A percentile compares a stretch with the other conserved stretches of the same genome.
phyloP scores from a whole-genome alignment of 2,329 filamentous ascomycete species.

The Talaromyces marneffei region DNA sequence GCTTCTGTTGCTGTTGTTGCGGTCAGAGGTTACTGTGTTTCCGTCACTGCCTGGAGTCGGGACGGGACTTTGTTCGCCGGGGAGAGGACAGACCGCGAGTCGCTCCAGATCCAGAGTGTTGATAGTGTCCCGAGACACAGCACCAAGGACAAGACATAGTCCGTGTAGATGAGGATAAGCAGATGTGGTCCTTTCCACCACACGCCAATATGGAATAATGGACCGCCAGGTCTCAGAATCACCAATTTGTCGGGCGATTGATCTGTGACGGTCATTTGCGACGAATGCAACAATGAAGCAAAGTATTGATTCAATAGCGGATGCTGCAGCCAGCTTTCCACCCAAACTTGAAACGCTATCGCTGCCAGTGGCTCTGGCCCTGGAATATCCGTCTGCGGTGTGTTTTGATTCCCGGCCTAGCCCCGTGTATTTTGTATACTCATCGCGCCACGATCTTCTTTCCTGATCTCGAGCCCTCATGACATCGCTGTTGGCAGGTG shows the following conservation, averaged over 20 bases:
- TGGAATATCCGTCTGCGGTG: slow-evolving; percentile 35
- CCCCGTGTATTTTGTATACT: slow-evolving; percentile 38
- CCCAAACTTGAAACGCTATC: slow-evolving; percentile 24
- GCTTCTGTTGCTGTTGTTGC: slow-evolving; percentile 33
- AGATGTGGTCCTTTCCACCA: slow-evolving; percentile 35
- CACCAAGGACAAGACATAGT: slow-evolving; percentile 43
- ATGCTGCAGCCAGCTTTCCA: slow-evolving; percentile 35
- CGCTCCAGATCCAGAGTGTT: slow-evolving; percentile 42
- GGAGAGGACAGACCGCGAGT: slow-evolving; percentile 36
- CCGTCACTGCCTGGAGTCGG: slow-evolving; percentile 43
- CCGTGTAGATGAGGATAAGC: slow-evolving; percentile 39
- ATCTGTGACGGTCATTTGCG: slow-evolving; percentile 37
- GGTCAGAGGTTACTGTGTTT: slow-evolving; percentile 26
- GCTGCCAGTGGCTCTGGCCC: slow-evolving; percentile 19
- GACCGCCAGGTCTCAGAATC: slow-evolving; percentile 43
- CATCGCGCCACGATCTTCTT: slow-evolving; percentile 38
- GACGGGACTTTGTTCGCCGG: slow-evolving; percentile 33
- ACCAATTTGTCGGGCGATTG: slow-evolving; percentile 31
- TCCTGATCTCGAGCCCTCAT: slow-evolving; percentile 28
- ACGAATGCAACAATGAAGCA: slow-evolving; percentile 46
- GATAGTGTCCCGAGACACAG: slow-evolving; percentile 43
- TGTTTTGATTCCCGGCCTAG: slow-evolving; percentile 44
- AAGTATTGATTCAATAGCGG: slow-evolving; percentile 42
- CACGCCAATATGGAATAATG: slow-evolving; percentile 44
- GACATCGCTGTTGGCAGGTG: slow-evolving; percentile 25